phyloP scores from a whole-genome alignment of 495 filamentous ascomycete species.

The Xylaria venustula region DNA sequence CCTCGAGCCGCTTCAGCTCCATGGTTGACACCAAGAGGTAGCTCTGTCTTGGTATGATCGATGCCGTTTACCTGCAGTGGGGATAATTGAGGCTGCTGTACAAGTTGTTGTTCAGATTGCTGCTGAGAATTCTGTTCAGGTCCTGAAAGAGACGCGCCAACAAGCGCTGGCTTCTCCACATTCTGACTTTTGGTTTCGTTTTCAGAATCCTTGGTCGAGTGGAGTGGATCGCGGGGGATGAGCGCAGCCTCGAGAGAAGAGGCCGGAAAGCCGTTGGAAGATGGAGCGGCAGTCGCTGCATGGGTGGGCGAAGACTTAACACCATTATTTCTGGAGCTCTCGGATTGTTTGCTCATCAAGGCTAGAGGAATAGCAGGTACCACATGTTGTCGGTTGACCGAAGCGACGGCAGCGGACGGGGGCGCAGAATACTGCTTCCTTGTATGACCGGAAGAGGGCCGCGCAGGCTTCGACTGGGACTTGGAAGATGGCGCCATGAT shows the following conservation, averaged over 20 bases:
- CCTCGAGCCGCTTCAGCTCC: constrained; percentile 7
- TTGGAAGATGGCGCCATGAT: constrained; percentile 25
- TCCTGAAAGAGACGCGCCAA: not conserved
- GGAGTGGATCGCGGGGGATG: constrained; percentile 15
- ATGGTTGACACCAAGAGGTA: not conserved
- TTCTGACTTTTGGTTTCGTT: constrained; percentile 25
- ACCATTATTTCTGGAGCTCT: constrained; percentile 11
- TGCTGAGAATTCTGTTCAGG: not conserved
- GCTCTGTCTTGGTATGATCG: not conserved
- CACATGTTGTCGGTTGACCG: constrained; percentile 27
- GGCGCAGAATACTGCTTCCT: constrained; percentile 17
- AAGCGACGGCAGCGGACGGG: not conserved
- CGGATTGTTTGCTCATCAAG: constrained; percentile 33
- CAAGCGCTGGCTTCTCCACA: constrained; percentile 23
- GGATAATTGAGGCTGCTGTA: not conserved
- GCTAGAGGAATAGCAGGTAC: constrained; percentile 41
- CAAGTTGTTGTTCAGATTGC: not conserved
- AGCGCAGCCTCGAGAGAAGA: constrained; percentile 35
- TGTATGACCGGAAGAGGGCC: constrained; percentile 21
- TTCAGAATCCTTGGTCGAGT: constrained; percentile 21
- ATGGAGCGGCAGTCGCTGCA: constrained; percentile 6
- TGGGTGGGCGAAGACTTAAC: constrained; percentile 13
- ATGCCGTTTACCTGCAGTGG: not conserved
- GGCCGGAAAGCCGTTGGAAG: constrained; percentile 28
- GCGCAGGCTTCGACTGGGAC: constrained; percentile 23